Percentiles rank a stretch among this genome's conserved stretches.
These are phyloP conservation scores for Lachnellula arida DNA, from an alignment of 2,329 filamentous ascomycete genomes.

Conservation along the genomic window DNA sequence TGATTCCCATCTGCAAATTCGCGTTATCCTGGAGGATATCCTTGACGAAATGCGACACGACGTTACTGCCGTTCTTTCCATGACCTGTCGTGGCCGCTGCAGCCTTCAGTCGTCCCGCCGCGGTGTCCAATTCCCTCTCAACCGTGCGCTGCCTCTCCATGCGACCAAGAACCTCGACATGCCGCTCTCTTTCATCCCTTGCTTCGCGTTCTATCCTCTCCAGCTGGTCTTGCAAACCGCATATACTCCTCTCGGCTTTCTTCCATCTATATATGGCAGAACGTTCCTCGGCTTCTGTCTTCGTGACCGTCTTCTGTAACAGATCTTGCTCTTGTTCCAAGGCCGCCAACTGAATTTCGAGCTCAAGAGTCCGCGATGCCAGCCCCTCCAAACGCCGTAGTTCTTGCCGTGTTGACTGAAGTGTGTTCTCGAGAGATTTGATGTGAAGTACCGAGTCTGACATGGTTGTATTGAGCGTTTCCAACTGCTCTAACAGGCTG, in stretches of 20 bases:
- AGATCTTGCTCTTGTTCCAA: constrained; percentile 78
- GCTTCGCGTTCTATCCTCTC: constrained; percentile 85
- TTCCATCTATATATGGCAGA: constrained; percentile 79
- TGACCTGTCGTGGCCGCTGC: constrained; percentile 58
- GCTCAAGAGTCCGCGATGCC: constrained; percentile 66
- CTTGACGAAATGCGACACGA: constrained; percentile 94
- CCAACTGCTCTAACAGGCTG: constrained; percentile 74
- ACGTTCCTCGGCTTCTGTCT: constrained; percentile 69
- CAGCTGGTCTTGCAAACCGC: constrained; percentile 78
- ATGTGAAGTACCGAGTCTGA: constrained; percentile 76
- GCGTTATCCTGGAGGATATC: constrained; percentile 95
- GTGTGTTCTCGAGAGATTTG: constrained; percentile 67
- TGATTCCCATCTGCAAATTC: constrained; percentile 84
- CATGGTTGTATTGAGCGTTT: constrained; percentile 74
- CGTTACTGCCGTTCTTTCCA: constrained; percentile 55
- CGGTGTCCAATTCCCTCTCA: constrained; percentile 75
- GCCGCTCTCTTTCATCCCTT: constrained; percentile 71
- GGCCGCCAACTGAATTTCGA: constrained; percentile 74
- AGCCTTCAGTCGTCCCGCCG: constrained; percentile 74
- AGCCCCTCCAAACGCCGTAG: constrained; percentile 70
- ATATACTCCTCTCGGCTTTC: constrained; percentile 74
- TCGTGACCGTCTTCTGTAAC: constrained; percentile 62
- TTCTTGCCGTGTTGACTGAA: constrained; percentile 73
- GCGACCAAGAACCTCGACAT: constrained; percentile 73
- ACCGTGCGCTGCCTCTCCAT: constrained; percentile 81